Conservation (phyloP, 108 stramenopile species). For the Conticribra weissflogii region DNA sequence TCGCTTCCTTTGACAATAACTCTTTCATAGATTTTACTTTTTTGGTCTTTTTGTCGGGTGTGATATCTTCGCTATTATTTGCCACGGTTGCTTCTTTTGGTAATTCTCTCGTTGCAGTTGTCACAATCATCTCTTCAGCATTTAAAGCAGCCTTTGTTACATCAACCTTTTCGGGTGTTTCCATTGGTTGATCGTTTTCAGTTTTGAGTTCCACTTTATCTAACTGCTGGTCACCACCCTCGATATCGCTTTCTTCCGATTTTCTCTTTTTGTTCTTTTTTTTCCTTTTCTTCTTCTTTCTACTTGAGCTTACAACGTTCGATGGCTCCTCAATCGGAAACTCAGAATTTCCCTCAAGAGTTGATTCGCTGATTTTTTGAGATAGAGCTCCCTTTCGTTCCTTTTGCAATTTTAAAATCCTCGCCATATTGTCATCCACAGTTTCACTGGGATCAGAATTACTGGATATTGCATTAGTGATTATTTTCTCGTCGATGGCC, state of each 20-base stretch:
- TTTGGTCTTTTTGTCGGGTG: neutral
- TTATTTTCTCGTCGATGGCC: neutral
- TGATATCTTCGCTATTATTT: neutral
- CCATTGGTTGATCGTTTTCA: neutral
- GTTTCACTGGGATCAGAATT: conserved; percentile 23
- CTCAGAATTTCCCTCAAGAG: neutral
- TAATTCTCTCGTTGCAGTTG: neutral
- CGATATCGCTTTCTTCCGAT: neutral
- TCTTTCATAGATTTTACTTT: conserved; percentile 1
- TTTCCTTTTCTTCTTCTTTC: conserved; percentile 3
- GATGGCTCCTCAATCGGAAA: neutral
- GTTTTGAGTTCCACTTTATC: neutral
- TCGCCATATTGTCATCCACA: conserved; percentile 28
- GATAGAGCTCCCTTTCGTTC: neutral
- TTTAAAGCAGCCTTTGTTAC: too few species aligned
- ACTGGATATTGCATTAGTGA: neutral
- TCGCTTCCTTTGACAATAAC: too few species aligned
- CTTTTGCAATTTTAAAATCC: conserved; percentile 6
- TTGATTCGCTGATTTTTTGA: neutral
- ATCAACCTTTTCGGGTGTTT: neutral
- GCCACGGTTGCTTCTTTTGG: neutral
- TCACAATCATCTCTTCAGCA: neutral
- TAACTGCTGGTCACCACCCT: too few species aligned
- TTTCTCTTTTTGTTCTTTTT: conserved; percentile 8
- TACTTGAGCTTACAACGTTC: neutral